Conservation (phyloP, 2,329 filamentous ascomycete genomes). For the Chaetomium globosum region DNA sequence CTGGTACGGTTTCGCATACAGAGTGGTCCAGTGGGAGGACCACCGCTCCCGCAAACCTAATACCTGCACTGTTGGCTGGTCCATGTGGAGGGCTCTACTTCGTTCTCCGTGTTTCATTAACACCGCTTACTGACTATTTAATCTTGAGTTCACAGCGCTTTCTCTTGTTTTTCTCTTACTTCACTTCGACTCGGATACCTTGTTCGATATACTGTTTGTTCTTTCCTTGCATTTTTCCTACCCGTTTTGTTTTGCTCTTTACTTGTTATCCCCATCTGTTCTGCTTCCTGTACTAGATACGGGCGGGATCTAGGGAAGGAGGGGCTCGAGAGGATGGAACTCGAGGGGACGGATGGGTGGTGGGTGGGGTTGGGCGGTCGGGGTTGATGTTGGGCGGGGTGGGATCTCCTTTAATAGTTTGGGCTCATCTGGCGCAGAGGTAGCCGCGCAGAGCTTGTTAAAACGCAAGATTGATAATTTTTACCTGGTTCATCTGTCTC, state of each 20-base stretch:
- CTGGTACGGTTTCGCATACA: conserved; percentile 45
- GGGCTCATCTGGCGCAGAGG: conserved; percentile 17
- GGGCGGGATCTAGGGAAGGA: conserved; percentile 30
- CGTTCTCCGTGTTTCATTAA: conserved; percentile 35
- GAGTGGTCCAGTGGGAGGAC: conserved; percentile 41
- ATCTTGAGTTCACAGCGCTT: conserved; percentile 39
- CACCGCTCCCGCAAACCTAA: conserved; percentile 47
- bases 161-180: conserved; percentile 30
- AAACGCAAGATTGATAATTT: conserved; percentile 25
- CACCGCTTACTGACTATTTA: conserved; percentile 30
- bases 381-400: conserved; percentile 11
- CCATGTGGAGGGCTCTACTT: conserved; percentile 48
- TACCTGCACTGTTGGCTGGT: conserved; percentile 57
- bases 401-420: conserved; percentile 20
- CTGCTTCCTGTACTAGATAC: conserved; percentile 38
- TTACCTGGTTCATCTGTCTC: background rate
- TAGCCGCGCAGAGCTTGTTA: conserved; percentile 11
- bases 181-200: conserved; percentile 37
- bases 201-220: conserved; percentile 42
- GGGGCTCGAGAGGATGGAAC: conserved; percentile 20
- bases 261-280: conserved; percentile 32
- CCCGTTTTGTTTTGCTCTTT: conserved; percentile 33
- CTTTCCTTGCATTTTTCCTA: conserved; percentile 34
- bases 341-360: conserved; percentile 17
- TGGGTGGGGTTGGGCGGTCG: conserved; percentile 8